Evolutionary conservation across 106 monocot species (phyloP).

Genomic region (Agapanthus africanus): DNA sequence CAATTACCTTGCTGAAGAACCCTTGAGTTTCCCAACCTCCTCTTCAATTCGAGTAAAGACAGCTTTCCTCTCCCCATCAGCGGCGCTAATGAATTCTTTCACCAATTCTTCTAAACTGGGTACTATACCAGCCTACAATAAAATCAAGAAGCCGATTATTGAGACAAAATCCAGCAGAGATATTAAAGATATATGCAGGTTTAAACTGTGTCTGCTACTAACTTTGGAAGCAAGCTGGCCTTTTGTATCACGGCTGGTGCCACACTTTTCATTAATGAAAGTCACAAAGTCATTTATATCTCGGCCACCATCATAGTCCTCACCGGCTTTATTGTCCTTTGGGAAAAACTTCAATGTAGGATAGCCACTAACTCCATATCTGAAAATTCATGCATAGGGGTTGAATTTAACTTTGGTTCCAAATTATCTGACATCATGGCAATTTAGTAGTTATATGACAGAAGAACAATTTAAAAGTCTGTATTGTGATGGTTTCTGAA

Average conservation of each 20-base stretch:
- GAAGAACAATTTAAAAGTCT: neutral
- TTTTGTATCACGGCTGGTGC: conserved; percentile 71
- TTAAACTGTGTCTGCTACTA: neutral
- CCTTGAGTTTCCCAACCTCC: conserved; percentile 58
- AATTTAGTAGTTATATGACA: neutral
- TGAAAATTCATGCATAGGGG: neutral
- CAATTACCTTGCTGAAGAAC: conserved; percentile 64
- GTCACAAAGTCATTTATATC: conserved; percentile 77
- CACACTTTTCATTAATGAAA: conserved; percentile 85
- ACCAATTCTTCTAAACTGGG: conserved; percentile 56
- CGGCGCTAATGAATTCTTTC: conserved; percentile 68
- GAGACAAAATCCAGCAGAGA: neutral
- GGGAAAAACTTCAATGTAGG: conserved; percentile 96
- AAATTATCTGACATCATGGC: neutral
- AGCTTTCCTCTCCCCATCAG: conserved; percentile 48
- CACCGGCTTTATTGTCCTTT: conserved; percentile 85
- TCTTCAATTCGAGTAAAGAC: conserved; percentile 68
- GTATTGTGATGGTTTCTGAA: neutral
- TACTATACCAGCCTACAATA: conserved; percentile 65
- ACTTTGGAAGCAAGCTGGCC: conserved; percentile 90
- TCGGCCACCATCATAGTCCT: conserved; percentile 77
- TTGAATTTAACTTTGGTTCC: neutral
- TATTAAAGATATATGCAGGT: neutral
- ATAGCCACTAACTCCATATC: conserved; percentile 90
- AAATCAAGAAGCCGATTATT: neutral